These are phyloP conservation scores for Leishmania lainsoni DNA, from an alignment of 208 protist species.

Conservation along the genomic window DNA sequence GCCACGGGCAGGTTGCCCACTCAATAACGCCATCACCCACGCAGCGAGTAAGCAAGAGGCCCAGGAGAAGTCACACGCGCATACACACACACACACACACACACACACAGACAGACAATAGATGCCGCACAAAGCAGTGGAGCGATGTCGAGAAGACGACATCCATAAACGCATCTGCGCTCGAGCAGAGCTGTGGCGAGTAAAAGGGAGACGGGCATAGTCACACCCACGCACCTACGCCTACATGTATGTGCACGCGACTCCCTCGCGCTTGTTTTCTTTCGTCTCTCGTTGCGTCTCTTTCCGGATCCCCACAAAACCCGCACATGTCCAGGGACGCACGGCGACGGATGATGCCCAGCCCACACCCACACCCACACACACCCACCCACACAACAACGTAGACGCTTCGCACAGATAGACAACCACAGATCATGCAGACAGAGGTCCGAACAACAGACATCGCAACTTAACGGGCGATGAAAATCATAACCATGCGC, in stretches of 20 bases:
- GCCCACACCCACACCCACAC: background rate
- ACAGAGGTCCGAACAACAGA: background rate
- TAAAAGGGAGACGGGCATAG: background rate
- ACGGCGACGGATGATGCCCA: background rate
- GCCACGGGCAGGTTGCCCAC: background rate
- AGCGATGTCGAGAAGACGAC: background rate
- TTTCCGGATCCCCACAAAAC: background rate
- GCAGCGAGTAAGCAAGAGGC: background rate
- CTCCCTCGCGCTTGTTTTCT: background rate
- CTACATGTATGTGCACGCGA: background rate
- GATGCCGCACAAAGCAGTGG: background rate
- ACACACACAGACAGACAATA: constrained; percentile 7
- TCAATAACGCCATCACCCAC: background rate
- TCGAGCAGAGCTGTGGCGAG: background rate
- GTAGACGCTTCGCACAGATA: background rate
- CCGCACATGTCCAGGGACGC: background rate
- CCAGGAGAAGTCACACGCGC: background rate
- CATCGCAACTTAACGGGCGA: background rate
- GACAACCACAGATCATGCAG: background rate
- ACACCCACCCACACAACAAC: background rate
- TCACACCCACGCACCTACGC: background rate
- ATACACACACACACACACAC: constrained; percentile 14
- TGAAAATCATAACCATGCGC: background rate
- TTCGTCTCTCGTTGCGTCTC: background rate
- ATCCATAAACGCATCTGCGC: background rate